Evolutionary conservation across 148 eudicot species (phyloP).

Genomic region (Camellia sinensis): DNA sequence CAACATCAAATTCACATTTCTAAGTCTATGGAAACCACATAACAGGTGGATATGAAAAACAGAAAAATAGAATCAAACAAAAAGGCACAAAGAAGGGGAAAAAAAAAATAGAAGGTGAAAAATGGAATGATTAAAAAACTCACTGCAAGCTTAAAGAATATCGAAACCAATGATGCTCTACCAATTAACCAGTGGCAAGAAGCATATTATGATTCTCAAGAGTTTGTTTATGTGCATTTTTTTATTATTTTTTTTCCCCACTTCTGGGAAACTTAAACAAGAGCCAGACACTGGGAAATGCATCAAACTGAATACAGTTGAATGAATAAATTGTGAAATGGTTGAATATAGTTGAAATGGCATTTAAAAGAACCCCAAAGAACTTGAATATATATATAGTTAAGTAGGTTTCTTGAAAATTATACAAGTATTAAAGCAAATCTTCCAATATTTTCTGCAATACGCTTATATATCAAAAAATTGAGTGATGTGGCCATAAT

Average conservation of each 20-base stretch:
- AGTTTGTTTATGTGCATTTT: too few relatives aligned
- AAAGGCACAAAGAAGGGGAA: not conserved
- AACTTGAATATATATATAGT: not conserved
- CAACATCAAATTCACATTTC: not conserved
- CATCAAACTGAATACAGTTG: conserved; percentile 1
- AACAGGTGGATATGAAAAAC: not conserved
- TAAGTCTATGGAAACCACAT: not conserved
- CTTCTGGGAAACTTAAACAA: conserved; percentile 4
- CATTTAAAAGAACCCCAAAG: not conserved
- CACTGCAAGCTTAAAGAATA: not conserved
- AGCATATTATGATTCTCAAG: not conserved
- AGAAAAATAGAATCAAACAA: not conserved
- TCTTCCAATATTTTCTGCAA: too few relatives aligned
- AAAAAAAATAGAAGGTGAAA: not conserved
- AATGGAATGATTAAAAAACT: not conserved
- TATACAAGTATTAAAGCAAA: too few relatives aligned
- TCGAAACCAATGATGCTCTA: not conserved
- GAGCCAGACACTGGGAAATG: not conserved
- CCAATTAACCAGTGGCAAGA: not conserved
- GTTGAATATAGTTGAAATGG: too few relatives aligned
- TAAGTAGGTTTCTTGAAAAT: too few relatives aligned
- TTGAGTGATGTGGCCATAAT: too few relatives aligned
- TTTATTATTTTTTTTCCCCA: too few relatives aligned
- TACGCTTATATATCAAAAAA: too few relatives aligned
- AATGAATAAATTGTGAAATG: too few relatives aligned